phyloP scores from a whole-genome alignment of 1,139 yeast species.

The Saccharomycopsis phalli region DNA sequence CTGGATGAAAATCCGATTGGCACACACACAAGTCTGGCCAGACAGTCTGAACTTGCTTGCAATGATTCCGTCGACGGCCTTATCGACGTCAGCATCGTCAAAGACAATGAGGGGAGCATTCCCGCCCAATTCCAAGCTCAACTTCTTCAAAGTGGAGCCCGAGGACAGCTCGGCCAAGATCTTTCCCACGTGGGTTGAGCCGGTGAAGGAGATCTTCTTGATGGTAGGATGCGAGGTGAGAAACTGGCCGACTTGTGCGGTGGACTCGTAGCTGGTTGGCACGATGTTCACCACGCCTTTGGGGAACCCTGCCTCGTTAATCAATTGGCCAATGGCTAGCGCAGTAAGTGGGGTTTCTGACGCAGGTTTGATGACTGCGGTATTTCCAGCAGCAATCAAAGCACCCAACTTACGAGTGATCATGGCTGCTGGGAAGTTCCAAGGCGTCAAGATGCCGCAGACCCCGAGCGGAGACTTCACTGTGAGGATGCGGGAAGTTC shows the following conservation, averaged over 20 bases:
- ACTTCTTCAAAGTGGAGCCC: slow-evolving; percentile 68
- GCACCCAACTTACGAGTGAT: slow-evolving; percentile 87
- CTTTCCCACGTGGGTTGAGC: slow-evolving; percentile 80
- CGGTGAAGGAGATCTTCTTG: slow-evolving; percentile 80
- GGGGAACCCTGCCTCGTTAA: slow-evolving; percentile 81
- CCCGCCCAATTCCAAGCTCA: slow-evolving; percentile 86
- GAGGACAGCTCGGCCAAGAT: slow-evolving; percentile 71
- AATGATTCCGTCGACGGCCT: slow-evolving; percentile 65
- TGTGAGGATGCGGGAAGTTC: slow-evolving; percentile 52
- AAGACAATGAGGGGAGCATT: slow-evolving; percentile 89
- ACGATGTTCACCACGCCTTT: slow-evolving; percentile 64
- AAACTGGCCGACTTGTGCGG: slow-evolving; percentile 40
- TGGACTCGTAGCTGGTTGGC: slow-evolving; percentile 12
- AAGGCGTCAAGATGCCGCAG: slow-evolving; percentile 85
- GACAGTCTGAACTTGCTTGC: slow-evolving; percentile 64
- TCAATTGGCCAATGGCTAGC: slow-evolving; percentile 65
- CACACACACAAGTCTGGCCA: slow-evolving; percentile 82
- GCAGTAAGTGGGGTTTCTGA: slow-evolving; percentile 85
- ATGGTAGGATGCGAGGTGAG: slow-evolving; percentile 61
- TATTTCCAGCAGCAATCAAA: slow-evolving; percentile 89
- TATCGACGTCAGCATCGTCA: slow-evolving; percentile 71
- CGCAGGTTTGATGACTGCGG: slow-evolving; percentile 85
- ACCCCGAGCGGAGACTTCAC: slow-evolving; percentile 81
- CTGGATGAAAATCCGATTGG: slow-evolving; percentile 66
- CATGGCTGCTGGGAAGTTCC: slow-evolving; percentile 97